Percentiles rank a stretch among this genome's conserved stretches.
Evolutionary conservation across 2,329 filamentous ascomycete species (phyloP).

Genomic region (Cordyceps militaris): DNA sequence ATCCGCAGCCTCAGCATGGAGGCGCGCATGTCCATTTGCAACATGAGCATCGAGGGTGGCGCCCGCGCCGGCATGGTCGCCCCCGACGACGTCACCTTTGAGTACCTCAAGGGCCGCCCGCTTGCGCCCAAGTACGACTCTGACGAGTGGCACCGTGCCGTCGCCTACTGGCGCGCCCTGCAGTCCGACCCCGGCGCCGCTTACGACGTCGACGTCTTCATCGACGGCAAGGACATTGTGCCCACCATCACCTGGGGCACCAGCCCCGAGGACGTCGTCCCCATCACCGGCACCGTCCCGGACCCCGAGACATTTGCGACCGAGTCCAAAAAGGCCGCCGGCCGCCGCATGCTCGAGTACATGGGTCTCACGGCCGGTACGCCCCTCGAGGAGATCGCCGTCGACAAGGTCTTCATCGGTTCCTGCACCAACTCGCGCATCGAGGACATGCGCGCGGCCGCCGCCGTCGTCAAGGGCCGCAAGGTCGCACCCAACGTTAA

Average conservation of each 20-base stretch:
- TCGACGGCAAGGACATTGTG: constrained; percentile 86
- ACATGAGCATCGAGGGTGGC: constrained; percentile 97
- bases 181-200: constrained; percentile 81
- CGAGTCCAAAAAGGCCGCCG: constrained; percentile 71
- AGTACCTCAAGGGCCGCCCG: constrained; percentile 87
- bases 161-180: constrained; percentile 80
- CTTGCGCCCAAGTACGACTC: constrained; percentile 80
- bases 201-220: constrained; percentile 82
- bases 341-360: constrained; percentile 80
- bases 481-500: constrained; percentile 85
- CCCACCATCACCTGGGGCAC: constrained; percentile 97
- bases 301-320: constrained; percentile 80
- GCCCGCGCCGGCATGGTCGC: constrained; percentile 95
- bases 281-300: constrained; percentile 86
- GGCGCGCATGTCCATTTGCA: constrained; percentile 98
- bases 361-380: constrained; percentile 89
- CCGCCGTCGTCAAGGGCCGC: constrained; percentile 77
- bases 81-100: constrained; percentile 87
- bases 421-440: constrained; percentile 97
- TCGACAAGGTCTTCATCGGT: constrained; percentile 98
- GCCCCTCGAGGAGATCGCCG: constrained; percentile 79
- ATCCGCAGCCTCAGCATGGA: constrained; percentile 90
- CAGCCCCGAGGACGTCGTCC: constrained; percentile 90
- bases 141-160: constrained; percentile 81
- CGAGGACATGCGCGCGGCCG: constrained; percentile 85